Evolutionary conservation across 345 rosid species (phyloP), one percentile per base, ranked within the genome.

Genomic region (Xanthoceras sorbifolium): DNA sequence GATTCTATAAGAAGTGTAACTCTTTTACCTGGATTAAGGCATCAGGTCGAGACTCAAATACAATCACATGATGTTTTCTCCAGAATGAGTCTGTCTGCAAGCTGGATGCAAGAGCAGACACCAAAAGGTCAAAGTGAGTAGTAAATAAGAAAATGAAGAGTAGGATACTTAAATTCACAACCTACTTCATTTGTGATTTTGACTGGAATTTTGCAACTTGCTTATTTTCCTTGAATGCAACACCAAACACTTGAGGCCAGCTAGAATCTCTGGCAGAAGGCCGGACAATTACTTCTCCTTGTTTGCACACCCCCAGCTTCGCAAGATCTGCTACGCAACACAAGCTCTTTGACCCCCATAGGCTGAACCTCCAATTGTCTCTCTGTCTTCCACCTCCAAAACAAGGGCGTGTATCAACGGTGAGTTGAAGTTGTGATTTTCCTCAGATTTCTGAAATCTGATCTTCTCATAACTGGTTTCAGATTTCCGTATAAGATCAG

Each of bases 271-370:
- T 83, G 5, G 81, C 36, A 6, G 97, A 96, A 64, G 93, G 97
- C n/a, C 89, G 97, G 79, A 87, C 80, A 78, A 96, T 96, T 79
- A 93, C 83, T 61, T 88, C 94, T 42, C 99, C 98, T 62, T 86
- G 87, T 0, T 74, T 54, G 79, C 99, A 96, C 20, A 84, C 95
- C 52, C 98, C 98, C 69, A 93, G 80, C 83, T 92, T 96, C 0
- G 98, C 95, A 48, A 93, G 89, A 89, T 96, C 98, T 32, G 91
- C 85, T 0, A 97, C 91, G 85, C 97, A 96, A 71, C 98, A 92
- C 50, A 96, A 67, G 99, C 98, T 82, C 97, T 94, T 82, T 92
- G 98, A 54, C 99, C 99, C 10, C 99, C 99, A 82, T 94, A 94
- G 64, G 95, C 99, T 0, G 98, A 96, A 69, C 99, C 98, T 32